These are phyloP conservation scores for Dactylellina leptospora DNA, from an alignment of 2,329 filamentous ascomycete species.

Conservation along the genomic window DNA sequence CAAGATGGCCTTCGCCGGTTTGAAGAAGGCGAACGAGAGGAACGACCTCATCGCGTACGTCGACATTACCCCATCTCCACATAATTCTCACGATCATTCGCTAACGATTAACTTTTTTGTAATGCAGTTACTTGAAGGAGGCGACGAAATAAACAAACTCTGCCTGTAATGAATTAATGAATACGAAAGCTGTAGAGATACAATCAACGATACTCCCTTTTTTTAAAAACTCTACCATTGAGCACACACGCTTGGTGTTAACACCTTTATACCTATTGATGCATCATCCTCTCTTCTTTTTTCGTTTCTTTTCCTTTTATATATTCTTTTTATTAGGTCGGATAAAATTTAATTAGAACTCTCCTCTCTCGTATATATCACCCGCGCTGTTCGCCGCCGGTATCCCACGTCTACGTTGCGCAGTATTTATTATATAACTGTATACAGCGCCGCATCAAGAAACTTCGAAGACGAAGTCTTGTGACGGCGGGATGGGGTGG, in stretches of 20 bases:
- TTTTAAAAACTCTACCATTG: neutral
- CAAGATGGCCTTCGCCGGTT: conserved; percentile 99
- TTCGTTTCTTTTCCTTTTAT: conserved; percentile 19
- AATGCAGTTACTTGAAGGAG: conserved; percentile 31
- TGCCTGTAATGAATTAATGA: conserved; percentile 2
- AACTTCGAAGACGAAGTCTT: too few relatives aligned
- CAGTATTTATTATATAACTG: too few relatives aligned
- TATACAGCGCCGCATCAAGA: too few relatives aligned
- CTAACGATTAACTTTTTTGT: neutral
- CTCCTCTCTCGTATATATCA: conserved; percentile 27
- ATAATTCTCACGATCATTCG: neutral
- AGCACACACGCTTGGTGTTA: neutral
- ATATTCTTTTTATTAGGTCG: conserved; percentile 1
- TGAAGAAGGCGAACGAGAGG: conserved; percentile 99
- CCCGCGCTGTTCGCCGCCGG: too few relatives aligned
- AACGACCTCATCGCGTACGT: conserved; percentile 97
- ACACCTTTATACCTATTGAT: too few relatives aligned
- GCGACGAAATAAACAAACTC: conserved; percentile 22
- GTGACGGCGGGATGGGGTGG: too few relatives aligned
- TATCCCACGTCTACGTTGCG: too few relatives aligned
- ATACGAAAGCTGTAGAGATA: conserved; percentile 1
- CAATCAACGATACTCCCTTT: neutral
- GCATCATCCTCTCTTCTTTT: neutral
- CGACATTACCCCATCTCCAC: neutral
- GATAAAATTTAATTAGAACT: conserved; percentile 22